These are phyloP conservation scores for Coemansia sp. DNA, from an alignment of 192 early-diverging fungal genomes.

Conservation along the genomic window DNA sequence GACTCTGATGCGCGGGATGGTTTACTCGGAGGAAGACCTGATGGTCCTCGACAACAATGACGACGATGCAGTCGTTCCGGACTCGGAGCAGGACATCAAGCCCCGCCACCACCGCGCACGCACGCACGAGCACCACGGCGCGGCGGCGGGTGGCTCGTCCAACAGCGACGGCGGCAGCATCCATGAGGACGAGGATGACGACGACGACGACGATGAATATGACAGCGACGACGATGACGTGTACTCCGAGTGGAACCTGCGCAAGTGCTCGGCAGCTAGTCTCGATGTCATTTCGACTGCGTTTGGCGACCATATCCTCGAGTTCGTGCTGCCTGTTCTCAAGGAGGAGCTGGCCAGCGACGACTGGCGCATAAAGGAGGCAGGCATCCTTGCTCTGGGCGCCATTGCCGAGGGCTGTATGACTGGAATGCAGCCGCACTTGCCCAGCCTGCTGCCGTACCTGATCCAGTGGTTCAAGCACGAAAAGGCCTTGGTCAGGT, in stretches of 20 bases:
- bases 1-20: conserved; percentile 91
- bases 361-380: conserved; percentile 92
- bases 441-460: conserved; percentile 84
- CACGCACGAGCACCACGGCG: conserved; percentile 67
- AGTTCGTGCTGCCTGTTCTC: conserved; percentile 81
- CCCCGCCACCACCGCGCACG: conserved; percentile 88
- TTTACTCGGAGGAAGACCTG: conserved; percentile 93
- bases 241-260: conserved; percentile 93
- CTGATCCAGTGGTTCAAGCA: conserved; percentile 78
- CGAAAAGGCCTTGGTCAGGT: conserved; percentile 85
- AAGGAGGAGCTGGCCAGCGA: conserved; percentile 75
- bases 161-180: conserved; percentile 25
- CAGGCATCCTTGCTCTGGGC: conserved; percentile 94
- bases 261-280: conserved; percentile 97
- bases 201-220: conserved; percentile 77
- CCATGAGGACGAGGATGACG: conserved; percentile 66
- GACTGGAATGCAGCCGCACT: conserved; percentile 83
- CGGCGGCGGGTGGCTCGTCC: conserved; percentile 36
- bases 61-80: conserved; percentile 85
- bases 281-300: conserved; percentile 91
- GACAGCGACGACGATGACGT: conserved; percentile 84
- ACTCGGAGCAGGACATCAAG: conserved; percentile 90
- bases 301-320: conserved; percentile 80
- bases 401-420: conserved; percentile 97
- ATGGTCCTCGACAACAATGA: conserved; percentile 72